Evolutionary conservation across 75 land plant species (phyloP), one percentile per base, ranked within the genome.

Genomic region (Ceratopteris richardii): DNA sequence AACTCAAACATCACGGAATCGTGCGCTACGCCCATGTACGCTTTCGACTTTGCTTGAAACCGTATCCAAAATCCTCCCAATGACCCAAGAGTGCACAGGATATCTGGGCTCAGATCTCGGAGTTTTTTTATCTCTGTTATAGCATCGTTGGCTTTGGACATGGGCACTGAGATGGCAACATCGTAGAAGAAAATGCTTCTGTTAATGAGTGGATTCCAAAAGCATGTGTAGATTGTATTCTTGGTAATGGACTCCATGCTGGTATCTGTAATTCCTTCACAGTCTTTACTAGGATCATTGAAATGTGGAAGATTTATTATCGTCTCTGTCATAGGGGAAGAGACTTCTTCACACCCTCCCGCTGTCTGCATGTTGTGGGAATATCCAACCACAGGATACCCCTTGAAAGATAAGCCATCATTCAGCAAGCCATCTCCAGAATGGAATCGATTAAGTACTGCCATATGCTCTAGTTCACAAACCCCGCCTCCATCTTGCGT

Each of bases 1-100:
- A 71, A 51, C 20, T 66, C 72, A 28, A 71, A 37, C 19, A 37
- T 51, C 9, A 59, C 54, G 12, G 54, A 33, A 37, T 66, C 74
- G 17, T 57, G 54, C 6, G 19, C 12, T 24, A 44, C 56, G 0
- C 73, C 74, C 21, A 63, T 5, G 18, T 65, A 65, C 17, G 67
- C 50, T 21, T 43, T 18, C 1, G 67, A 65, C 11, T 26, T 40
- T 21, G 25, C 37, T 0, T 59, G 28, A 17, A 31, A 39, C 11
- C 50, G 51, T 17, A 65, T 56, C 18, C 11, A 12, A 0, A 50
- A 40, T 9, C 67, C 67, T 27, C 63, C 63, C 3, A 5, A 0
- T 4, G 24, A 22, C 20, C 30, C 60, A 1, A 65, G 19, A 4
- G 26, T 44, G 27, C 67, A 56, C 7, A 65, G 17, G 3, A 14